Evolutionary conservation across 768 basidiomycete genomes (phyloP).

Genomic region (Termitomyces sp.): DNA sequence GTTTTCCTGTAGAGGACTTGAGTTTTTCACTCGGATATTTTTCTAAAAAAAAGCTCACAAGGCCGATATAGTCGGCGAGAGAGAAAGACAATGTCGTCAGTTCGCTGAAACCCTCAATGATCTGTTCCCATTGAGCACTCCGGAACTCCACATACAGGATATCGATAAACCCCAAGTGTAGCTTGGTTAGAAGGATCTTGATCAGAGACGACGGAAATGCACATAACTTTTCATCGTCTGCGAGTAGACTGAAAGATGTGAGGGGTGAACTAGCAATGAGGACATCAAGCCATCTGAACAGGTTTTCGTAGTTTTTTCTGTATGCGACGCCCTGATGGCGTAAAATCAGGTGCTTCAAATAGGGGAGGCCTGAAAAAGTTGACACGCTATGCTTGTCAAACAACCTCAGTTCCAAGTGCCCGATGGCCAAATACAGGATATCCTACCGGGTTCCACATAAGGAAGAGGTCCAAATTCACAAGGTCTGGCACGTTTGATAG

Average conservation of each 20-base stretch:
- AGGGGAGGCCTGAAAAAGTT: not conserved
- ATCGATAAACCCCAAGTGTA: not conserved
- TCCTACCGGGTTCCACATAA: not conserved
- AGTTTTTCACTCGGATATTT: not conserved
- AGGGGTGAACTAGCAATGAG: not conserved
- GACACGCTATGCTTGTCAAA: not conserved
- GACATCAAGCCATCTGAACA: not conserved
- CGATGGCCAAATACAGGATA: not conserved
- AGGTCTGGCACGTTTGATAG: not conserved
- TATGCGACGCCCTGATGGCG: not conserved
- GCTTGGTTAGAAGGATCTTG: not conserved
- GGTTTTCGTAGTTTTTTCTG: not conserved
- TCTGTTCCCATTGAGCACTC: not conserved
- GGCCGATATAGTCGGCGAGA: not conserved
- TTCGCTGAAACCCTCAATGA: not conserved
- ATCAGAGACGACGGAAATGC: not conserved
- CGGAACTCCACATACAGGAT: not conserved
- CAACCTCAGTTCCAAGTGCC: not conserved
- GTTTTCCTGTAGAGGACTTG: not conserved
- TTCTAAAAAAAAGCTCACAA: not conserved
- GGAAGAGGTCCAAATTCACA: not conserved
- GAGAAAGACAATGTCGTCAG: not conserved
- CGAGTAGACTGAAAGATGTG: constrained; percentile 1
- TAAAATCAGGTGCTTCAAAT: not conserved
- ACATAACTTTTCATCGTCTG: not conserved